These are phyloP conservation scores for Metschnikowia colocasiae DNA, from an alignment of 805 yeast genomes.

Conservation along the genomic window DNA sequence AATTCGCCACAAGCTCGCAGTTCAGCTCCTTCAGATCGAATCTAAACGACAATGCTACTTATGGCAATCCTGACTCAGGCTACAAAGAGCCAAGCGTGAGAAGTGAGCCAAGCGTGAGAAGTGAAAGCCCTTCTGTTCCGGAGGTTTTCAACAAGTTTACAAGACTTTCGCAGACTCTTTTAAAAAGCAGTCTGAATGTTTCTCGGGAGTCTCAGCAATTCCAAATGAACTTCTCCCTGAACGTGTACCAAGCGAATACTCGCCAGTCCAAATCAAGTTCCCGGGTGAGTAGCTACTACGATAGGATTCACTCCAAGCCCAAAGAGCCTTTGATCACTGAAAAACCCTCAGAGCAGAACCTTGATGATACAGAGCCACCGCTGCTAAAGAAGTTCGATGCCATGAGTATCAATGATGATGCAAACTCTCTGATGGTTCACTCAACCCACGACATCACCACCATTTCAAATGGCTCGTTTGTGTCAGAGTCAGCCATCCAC, in stretches of 20 bases:
- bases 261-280: conserved; percentile 5
- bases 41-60: not conserved
- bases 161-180: conserved; percentile 35
- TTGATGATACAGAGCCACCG: not conserved
- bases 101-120: not conserved
- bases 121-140: conserved; percentile 17
- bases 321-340: conserved; percentile 2
- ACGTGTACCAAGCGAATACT: conserved; percentile 29
- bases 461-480: not conserved
- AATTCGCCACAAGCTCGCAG: not conserved
- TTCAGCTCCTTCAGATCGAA: not conserved
- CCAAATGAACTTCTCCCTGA: conserved; percentile 37
- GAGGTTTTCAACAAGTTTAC: conserved; percentile 35
- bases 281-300: conserved; percentile 31
- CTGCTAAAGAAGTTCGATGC: not conserved
- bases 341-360: not conserved
- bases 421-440: not conserved
- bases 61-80: conserved; percentile 8
- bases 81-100: conserved; percentile 6
- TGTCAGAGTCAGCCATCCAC: conserved; percentile 9
- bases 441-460: not conserved
- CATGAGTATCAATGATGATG: not conserved
- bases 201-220: conserved; percentile 41
- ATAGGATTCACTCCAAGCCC: conserved; percentile 25
- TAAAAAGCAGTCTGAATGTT: conserved; percentile 24